Evolutionary conservation across 495 filamentous ascomycete species (phyloP), one percentile per base, ranked within the genome.

Genomic region (Xylona heveae): DNA sequence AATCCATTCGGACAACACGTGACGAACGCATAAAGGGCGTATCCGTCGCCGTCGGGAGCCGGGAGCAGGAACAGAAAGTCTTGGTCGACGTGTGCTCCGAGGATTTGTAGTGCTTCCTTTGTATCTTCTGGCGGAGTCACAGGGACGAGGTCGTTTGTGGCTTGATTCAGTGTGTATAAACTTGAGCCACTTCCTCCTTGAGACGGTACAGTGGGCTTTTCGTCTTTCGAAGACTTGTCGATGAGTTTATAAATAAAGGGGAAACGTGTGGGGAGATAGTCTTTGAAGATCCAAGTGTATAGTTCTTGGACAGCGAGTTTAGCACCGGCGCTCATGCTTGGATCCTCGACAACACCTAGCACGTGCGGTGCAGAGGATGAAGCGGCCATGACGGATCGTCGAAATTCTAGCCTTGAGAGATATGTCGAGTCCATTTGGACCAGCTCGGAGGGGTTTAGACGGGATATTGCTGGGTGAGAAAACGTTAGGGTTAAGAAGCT

Each of bases 21-120:
- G 10, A 67, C 53, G 43, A 75, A 85, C 2, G 68, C 78, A 38
- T 70, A 52, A 10, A 78, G 62, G 16, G 56, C 53, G 43, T 83
- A 84, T 6, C 62, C 55, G 12, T 58, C 50, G 4, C 47, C 44
- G n/a, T 46, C 43, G 1, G 45, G 37, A 2, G 55, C 53, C 1
- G 74, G 74, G 6, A 74, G 53, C 2, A 90, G 60, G 31, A 92
- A 53, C 18, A 85, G 64, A 48, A 85, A 66, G 34, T 92, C 82
- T 29, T 75, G 68, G 36, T 85, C 78, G 16, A 84, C 53, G 31
- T 62, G 64, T 24, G 56, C 51, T 31, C 58, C 64, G 4, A 82
- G 54, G 13, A 54, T 57, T 5, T 54, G 35, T 6, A 81, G 54
- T 3, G 50, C 49, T 20, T 18, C 27, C 15, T 37, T 28, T 8